Evolutionary conservation across 2,329 filamentous ascomycete genomes (phyloP), one percentile per base, ranked within the genome.

Genomic region (Colletotrichum abscissum): DNA sequence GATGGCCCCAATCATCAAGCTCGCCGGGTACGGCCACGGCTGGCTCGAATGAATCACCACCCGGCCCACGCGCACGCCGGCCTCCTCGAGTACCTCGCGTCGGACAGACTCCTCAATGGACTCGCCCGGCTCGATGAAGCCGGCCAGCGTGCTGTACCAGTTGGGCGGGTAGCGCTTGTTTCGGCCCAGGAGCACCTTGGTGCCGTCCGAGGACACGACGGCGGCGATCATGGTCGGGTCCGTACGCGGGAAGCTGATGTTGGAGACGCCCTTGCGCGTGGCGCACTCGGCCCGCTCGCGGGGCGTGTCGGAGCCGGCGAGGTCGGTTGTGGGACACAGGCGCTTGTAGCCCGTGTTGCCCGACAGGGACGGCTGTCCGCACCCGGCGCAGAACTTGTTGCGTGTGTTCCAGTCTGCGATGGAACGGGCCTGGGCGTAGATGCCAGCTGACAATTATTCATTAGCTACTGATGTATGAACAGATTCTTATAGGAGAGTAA

Each of bases 161-260:
- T 93, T 81, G 1, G 90, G 87, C 1, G 97, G 97, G 89, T 92
- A 99, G 66, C 94, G 90, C 83, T 93, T 94, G 79, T 94, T 91
- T 16, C 97, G 92, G 49, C 97, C 97, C 0, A 99, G 92, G 8
- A 99, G 90, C 52, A 98, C 85, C 74, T 91, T 90, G 76, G 92
- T 89, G 63, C 93, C 93, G 77, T 97, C 94, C 63, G 92, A 88
- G 66, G 93, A 97, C 38, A 98, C 90, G 12, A 98, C 92, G 0
- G 95, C 96, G 84, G 97, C 95, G 84, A 99, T 99, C 81, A 98
- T 95, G 33, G 95, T 97, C 1, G 95, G 95, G 78, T 98, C 95
- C 2, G 96, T 98, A 63, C 95, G 91, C 3, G 96, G 96, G 87
- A 98, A 98, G 79, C 89, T 93, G 66, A 98, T 88, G 83, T 99